A percentile compares a stretch with the other conserved stretches of the same genome.
Conservation (phyloP, 2,329 filamentous ascomycete species). For the Aspergillus hortae region DNA sequence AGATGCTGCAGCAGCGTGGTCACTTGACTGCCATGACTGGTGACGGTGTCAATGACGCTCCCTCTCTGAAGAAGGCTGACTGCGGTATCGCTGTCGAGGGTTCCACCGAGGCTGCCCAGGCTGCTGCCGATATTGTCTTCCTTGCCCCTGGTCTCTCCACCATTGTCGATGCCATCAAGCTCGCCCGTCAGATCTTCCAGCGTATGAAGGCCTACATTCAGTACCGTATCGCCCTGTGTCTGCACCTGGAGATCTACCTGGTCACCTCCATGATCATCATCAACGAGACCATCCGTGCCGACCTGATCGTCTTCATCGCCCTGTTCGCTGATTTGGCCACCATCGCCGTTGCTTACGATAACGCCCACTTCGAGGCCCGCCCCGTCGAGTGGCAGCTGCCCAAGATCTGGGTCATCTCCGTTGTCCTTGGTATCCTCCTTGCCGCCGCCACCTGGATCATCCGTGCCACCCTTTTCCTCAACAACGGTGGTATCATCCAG, state of each 20-base stretch:
- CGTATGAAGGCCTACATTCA: constrained; percentile 75
- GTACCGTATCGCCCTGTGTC: constrained; percentile 71
- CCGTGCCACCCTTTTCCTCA: constrained; percentile 66
- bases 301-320: constrained; percentile 75
- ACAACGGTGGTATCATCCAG: constrained; percentile 69
- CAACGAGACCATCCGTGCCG: constrained; percentile 69
- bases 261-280: constrained; percentile 76
- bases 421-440: constrained; percentile 60
- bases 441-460: constrained; percentile 70
- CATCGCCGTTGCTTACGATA: constrained; percentile 75
- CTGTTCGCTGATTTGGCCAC: constrained; percentile 77
- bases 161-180: constrained; percentile 71
- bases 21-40: constrained; percentile 73
- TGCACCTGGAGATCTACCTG: constrained; percentile 73
- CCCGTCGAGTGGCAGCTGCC: constrained; percentile 78
- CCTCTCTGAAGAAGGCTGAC: constrained; percentile 70
- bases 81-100: constrained; percentile 72
- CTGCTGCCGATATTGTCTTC: constrained; percentile 71
- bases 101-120: constrained; percentile 68
- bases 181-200: constrained; percentile 71
- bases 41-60: constrained; percentile 72
- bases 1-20: constrained; percentile 71
- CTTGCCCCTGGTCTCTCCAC: constrained; percentile 68
- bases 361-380: constrained; percentile 70
- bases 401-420: constrained; percentile 72